These are phyloP conservation scores for Sugiyamaella castrensis DNA, from an alignment of 1,139 yeast species.

Conservation along the genomic window DNA sequence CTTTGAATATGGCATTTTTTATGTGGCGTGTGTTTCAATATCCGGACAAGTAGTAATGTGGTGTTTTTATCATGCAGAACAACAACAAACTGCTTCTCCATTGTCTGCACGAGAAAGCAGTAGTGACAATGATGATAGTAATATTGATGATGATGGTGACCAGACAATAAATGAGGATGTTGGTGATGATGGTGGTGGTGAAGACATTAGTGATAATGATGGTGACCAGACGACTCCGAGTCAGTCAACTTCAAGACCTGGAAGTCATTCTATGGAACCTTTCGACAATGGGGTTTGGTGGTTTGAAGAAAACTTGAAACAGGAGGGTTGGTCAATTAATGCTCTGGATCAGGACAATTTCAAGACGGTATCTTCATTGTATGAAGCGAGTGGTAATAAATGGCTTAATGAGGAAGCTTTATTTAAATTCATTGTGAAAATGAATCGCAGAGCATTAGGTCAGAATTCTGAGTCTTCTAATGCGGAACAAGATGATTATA, in stretches of 20 bases:
- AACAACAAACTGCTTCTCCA: not conserved
- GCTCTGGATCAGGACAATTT: constrained; percentile 45
- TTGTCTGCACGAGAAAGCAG: not conserved
- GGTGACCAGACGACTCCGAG: constrained; percentile 10
- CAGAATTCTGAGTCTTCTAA: not conserved
- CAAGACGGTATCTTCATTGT: constrained; percentile 48
- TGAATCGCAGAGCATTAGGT: constrained; percentile 11
- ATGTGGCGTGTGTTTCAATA: constrained; percentile 29
- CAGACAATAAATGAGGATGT: not conserved
- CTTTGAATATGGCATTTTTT: constrained; percentile 14
- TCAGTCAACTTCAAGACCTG: not conserved
- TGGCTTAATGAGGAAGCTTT: constrained; percentile 41
- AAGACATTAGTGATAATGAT: constrained; percentile 5
- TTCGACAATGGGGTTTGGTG: constrained; percentile 27
- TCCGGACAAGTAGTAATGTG: constrained; percentile 30
- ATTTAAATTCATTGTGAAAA: constrained; percentile 24
- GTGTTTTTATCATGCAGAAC: constrained; percentile 26
- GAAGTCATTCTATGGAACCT: constrained; percentile 9
- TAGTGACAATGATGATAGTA: not conserved
- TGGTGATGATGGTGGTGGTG: not conserved
- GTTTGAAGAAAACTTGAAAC: constrained; percentile 41
- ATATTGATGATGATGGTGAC: not conserved
- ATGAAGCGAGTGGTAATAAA: constrained; percentile 49
- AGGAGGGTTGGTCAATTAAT: constrained; percentile 57
- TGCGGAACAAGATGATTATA: not conserved